Conservation (phyloP, 108 stramenopile species). For the Pseudonitzschia multiseries region DNA sequence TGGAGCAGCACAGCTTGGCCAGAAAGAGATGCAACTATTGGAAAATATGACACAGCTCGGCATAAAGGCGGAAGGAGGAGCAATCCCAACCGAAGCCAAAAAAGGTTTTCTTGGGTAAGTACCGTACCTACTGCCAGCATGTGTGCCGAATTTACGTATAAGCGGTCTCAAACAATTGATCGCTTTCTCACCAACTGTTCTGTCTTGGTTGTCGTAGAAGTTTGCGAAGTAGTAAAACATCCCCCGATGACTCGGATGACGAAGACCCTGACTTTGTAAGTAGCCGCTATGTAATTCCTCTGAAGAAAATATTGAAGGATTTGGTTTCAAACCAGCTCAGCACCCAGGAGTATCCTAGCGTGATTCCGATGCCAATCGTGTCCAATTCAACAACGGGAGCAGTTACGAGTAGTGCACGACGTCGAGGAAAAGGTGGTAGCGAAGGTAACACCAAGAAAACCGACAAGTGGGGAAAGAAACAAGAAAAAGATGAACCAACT, state of each 20-base stretch:
- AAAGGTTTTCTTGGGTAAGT: conserved; percentile 42
- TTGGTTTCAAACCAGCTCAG: conserved; percentile 62
- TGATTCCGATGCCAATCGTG: conserved; percentile 72
- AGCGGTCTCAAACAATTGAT: background rate
- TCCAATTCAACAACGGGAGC: conserved; percentile 16
- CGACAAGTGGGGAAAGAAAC: conserved; percentile 31
- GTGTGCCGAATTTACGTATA: background rate
- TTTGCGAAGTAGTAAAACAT: background rate
- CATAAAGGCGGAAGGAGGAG: conserved; percentile 32
- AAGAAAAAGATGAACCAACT: conserved; percentile 29
- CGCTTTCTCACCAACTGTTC: background rate
- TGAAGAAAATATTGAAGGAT: conserved; percentile 74
- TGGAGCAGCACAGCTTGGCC: conserved; percentile 65
- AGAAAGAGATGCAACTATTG: conserved; percentile 50
- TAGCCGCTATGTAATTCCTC: conserved; percentile 76
- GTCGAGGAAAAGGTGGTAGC: conserved; percentile 18
- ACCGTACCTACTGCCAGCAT: too few relatives aligned
- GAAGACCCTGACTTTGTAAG: conserved; percentile 75
- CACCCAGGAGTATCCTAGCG: conserved; percentile 86
- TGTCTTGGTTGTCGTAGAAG: background rate
- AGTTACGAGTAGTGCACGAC: conserved; percentile 33
- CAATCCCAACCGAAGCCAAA: conserved; percentile 31
- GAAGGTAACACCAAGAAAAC: conserved; percentile 35
- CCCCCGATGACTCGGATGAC: conserved; percentile 28
- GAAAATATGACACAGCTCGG: conserved; percentile 71